phyloP scores from a whole-genome alignment of 345 rosid species.

The Excoecaria agallocha region DNA sequence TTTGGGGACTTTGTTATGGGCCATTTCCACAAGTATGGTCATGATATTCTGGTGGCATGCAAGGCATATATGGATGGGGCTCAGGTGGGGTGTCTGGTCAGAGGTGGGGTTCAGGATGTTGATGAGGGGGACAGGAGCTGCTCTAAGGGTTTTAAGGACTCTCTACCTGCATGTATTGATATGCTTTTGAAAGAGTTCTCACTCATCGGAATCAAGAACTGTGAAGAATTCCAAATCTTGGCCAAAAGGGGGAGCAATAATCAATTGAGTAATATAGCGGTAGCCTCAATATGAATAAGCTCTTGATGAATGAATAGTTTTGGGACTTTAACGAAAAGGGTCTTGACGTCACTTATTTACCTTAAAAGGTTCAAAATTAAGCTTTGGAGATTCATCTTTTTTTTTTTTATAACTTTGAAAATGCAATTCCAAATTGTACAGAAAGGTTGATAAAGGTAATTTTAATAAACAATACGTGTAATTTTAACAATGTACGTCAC shows the following conservation, averaged over 20 bases:
- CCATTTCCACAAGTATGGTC: constrained; percentile 62
- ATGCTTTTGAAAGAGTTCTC: constrained; percentile 48
- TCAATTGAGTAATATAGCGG: not conserved
- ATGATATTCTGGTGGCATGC: constrained; percentile 67
- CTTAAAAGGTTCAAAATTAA: constrained; percentile 13
- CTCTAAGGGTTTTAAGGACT: constrained; percentile 41
- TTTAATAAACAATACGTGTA: too few species aligned
- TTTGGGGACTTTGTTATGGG: constrained; percentile 72
- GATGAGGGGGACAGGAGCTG: constrained; percentile 43
- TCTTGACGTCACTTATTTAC: constrained; percentile 11
- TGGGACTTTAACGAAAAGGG: constrained; percentile 7
- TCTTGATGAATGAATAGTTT: constrained; percentile 14
- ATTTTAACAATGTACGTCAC: too few species aligned
- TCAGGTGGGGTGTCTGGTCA: constrained; percentile 54
- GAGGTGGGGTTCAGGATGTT: constrained; percentile 54
- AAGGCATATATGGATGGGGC: constrained; percentile 72
- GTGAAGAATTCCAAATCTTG: constrained; percentile 29
- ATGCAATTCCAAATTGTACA: constrained; percentile 20
- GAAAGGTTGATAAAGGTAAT: not conserved
- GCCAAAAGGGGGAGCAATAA: constrained; percentile 11
- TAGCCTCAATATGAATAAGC: constrained; percentile 19
- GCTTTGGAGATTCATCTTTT: constrained; percentile 6
- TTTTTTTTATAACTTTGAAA: constrained; percentile 10
- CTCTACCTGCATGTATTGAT: constrained; percentile 36
- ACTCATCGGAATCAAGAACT: constrained; percentile 46